These are phyloP conservation scores for Xylaria nigripes DNA, from an alignment of 495 filamentous ascomycete species.

Conservation along the genomic window DNA sequence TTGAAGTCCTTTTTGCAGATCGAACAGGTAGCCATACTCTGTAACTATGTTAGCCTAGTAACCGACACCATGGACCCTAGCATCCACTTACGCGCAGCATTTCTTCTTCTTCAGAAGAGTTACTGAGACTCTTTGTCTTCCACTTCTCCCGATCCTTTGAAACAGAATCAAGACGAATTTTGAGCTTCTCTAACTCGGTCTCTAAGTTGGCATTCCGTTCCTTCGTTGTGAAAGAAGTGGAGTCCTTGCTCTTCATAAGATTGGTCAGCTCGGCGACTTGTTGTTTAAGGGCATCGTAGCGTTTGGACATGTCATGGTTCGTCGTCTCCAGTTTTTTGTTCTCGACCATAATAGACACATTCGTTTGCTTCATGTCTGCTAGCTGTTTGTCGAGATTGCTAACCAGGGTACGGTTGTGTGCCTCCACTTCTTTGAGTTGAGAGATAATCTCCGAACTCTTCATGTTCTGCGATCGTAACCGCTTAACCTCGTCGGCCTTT, in stretches of 20 bases:
- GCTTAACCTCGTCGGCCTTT: constrained; percentile 64
- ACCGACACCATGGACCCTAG: not conserved
- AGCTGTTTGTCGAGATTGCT: constrained; percentile 84
- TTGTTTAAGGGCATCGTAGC: constrained; percentile 60
- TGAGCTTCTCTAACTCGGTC: constrained; percentile 62
- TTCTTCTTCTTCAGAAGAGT: constrained; percentile 72
- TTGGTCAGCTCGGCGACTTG: constrained; percentile 71
- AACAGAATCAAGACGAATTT: constrained; percentile 62
- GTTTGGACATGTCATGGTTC: constrained; percentile 56
- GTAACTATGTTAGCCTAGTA: constrained; percentile 14
- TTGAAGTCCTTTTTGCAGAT: constrained; percentile 89
- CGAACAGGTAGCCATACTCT: constrained; percentile 83
- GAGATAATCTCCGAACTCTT: constrained; percentile 91
- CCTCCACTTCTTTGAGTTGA: constrained; percentile 83
- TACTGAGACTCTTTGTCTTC: constrained; percentile 72
- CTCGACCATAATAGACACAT: constrained; percentile 57
- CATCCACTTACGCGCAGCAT: constrained; percentile 63
- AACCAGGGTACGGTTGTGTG: constrained; percentile 50
- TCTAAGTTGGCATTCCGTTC: constrained; percentile 54
- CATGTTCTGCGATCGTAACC: constrained; percentile 68
- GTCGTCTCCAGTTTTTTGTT: constrained; percentile 64
- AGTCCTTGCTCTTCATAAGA: constrained; percentile 65
- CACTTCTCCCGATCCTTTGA: constrained; percentile 70
- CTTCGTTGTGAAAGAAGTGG: constrained; percentile 49
- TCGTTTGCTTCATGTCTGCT: constrained; percentile 66